Evolutionary conservation across 2,329 filamentous ascomycete genomes (phyloP).

Genomic region (Calonectria multiphialidica): DNA sequence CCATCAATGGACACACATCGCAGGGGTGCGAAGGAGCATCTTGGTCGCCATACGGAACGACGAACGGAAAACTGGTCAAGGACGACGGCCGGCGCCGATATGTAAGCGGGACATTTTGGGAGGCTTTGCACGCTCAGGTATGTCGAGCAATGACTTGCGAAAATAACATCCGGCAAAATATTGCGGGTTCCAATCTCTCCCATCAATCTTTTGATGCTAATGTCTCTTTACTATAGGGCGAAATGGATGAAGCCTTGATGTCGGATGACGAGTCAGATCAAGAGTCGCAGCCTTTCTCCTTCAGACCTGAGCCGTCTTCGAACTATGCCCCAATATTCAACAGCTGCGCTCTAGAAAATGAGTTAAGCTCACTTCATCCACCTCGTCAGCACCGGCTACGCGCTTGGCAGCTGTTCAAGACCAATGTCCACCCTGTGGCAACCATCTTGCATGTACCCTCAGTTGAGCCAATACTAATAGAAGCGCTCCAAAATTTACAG

Average conservation of each 20-base stretch:
- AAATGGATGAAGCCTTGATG: slow-evolving; percentile 1
- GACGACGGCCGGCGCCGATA: background rate
- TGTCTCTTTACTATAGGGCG: background rate
- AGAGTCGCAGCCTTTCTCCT: background rate
- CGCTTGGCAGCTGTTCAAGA: slow-evolving; percentile 23
- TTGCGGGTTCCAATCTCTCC: too few relatives aligned
- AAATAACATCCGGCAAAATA: background rate
- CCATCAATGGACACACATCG: background rate
- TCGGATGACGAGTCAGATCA: slow-evolving; percentile 15
- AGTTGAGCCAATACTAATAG: slow-evolving; percentile 11
- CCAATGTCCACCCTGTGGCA: slow-evolving; percentile 18
- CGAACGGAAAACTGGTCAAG: background rate
- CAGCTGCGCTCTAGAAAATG: slow-evolving; percentile 7
- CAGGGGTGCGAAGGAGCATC: background rate
- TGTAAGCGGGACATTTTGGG: slow-evolving; percentile 10
- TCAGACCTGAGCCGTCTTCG: slow-evolving; percentile 1
- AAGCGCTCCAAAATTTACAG: slow-evolving; percentile 7
- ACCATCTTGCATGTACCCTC: slow-evolving; percentile 22
- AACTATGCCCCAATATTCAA: slow-evolving; percentile 20
- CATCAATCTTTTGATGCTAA: background rate
- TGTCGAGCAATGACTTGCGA: background rate
- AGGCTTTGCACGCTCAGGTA: background rate
- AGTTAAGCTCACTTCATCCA: slow-evolving; percentile 3
- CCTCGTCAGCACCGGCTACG: slow-evolving; percentile 9
- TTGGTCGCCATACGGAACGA: slow-evolving; percentile 10